These are phyloP conservation scores for Phytophthora pini DNA, from an alignment of 352 stramenopile species.

Conservation along the genomic window DNA sequence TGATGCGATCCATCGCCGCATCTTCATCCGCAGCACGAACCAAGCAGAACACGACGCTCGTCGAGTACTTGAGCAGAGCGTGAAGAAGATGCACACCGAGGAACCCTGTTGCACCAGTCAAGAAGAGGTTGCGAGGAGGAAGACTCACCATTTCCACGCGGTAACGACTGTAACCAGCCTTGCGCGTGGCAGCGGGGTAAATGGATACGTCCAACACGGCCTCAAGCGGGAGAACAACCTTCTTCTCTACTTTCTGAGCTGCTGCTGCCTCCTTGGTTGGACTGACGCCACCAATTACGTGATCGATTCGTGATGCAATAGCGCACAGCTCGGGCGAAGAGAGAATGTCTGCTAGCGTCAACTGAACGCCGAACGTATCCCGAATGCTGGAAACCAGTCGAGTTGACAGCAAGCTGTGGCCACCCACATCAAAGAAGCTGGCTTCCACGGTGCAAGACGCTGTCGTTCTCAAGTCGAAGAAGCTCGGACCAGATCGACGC, in stretches of 20 bases:
- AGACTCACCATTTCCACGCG: slow-evolving; percentile 78
- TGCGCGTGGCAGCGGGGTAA: slow-evolving; percentile 74
- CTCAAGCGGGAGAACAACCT: slow-evolving; percentile 71
- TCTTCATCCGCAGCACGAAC: slow-evolving; percentile 68
- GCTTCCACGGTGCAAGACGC: slow-evolving; percentile 59
- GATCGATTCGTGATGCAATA: slow-evolving; percentile 68
- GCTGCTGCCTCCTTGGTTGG: slow-evolving; percentile 2
- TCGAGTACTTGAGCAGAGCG: slow-evolving; percentile 75
- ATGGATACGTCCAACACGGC: slow-evolving; percentile 72
- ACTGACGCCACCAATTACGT: slow-evolving; percentile 20
- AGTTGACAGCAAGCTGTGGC: slow-evolving; percentile 81
- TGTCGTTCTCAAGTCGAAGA: slow-evolving; percentile 64
- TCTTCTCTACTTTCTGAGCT: slow-evolving; percentile 31
- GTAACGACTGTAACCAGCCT: slow-evolving; percentile 81
- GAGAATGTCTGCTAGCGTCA: slow-evolving; percentile 83
- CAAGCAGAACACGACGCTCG: slow-evolving; percentile 84
- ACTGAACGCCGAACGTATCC: slow-evolving; percentile 64
- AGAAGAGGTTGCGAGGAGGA: slow-evolving; percentile 80
- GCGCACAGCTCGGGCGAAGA: slow-evolving; percentile 57
- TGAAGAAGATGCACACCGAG: slow-evolving; percentile 88
- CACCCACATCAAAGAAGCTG: slow-evolving; percentile 86
- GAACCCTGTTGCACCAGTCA: slow-evolving; percentile 93
- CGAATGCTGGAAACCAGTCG: slow-evolving; percentile 76
- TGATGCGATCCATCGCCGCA: slow-evolving; percentile 58
- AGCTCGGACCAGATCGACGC: slow-evolving; percentile 72